Percentiles rank a stretch among this genome's conserved stretches.
Evolutionary conservation across 2,329 filamentous ascomycete genomes (phyloP).

Genomic region (Colletotrichum sp.): DNA sequence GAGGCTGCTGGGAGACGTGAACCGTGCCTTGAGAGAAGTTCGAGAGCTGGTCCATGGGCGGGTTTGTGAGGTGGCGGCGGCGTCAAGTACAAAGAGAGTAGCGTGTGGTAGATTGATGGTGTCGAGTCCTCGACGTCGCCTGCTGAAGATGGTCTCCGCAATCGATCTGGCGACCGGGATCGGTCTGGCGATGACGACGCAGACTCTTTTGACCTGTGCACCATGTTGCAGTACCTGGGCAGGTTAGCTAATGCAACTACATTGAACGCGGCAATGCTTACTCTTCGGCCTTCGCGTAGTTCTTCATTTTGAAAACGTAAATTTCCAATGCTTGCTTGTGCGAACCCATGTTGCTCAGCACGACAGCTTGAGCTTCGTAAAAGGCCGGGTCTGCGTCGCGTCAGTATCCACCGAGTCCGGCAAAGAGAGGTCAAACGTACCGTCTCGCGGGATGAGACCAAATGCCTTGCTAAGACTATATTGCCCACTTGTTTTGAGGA

Average conservation of each 20-base stretch:
- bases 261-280: conserved; percentile 46
- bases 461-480: conserved; percentile 85
- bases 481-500: conserved; percentile 76
- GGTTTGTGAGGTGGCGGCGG: conserved; percentile 75
- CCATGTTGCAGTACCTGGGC: conserved; percentile 82
- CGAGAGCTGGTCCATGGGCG: conserved; percentile 79
- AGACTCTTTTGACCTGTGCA: conserved; percentile 68
- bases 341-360: conserved; percentile 92
- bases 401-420: conserved; percentile 15
- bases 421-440: conserved; percentile 49
- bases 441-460: conserved; percentile 76
- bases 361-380: conserved; percentile 87
- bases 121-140: conserved; percentile 53
- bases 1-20: conserved; percentile 87
- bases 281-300: conserved; percentile 92
- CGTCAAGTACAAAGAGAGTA: conserved; percentile 86
- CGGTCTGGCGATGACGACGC: conserved; percentile 34
- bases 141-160: conserved; percentile 32
- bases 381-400: conserved; percentile 72
- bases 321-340: conserved; percentile 97
- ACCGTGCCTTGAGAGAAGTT: conserved; percentile 89
- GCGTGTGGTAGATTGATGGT: conserved; percentile 87
- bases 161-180: conserved; percentile 15
- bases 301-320: conserved; percentile 91
- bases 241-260: conserved; percentile 20